phyloP scores from a whole-genome alignment of 2,329 filamentous ascomycete species.

The Scedosporium minutisporum region DNA sequence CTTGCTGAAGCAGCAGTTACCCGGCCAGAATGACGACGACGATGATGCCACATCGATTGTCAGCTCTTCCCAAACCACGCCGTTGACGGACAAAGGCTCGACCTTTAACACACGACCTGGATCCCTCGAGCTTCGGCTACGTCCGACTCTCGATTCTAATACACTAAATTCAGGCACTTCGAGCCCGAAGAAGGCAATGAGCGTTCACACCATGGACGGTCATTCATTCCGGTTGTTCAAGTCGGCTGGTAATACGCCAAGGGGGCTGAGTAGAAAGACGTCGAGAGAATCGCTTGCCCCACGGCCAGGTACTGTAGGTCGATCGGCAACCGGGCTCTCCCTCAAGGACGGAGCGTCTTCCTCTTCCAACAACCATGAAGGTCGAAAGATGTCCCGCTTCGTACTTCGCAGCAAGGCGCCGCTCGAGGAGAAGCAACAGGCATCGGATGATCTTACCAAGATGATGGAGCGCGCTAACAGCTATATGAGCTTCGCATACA shows the following conservation, averaged over 20 bases:
- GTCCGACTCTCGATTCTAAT: slow-evolving; percentile 65
- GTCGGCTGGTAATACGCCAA: slow-evolving; percentile 27
- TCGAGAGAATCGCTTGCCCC: slow-evolving; percentile 47
- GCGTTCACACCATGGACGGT: slow-evolving; percentile 37
- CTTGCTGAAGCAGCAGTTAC: slow-evolving; percentile 34
- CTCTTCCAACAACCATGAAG: background rate
- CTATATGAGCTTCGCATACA: slow-evolving; percentile 94
- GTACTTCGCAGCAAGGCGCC: slow-evolving; percentile 3
- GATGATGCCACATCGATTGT: slow-evolving; percentile 24
- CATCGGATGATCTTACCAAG: slow-evolving; percentile 82
- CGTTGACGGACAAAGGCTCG: slow-evolving; percentile 34
- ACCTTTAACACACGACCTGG: slow-evolving; percentile 55
- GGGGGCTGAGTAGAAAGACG: slow-evolving; percentile 34
- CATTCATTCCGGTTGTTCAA: slow-evolving; percentile 45
- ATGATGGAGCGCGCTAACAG: slow-evolving; percentile 94
- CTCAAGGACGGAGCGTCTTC: background rate
- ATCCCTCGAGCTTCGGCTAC: slow-evolving; percentile 71
- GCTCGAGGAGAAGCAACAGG: slow-evolving; percentile 25
- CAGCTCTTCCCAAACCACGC: slow-evolving; percentile 24
- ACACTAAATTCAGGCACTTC: slow-evolving; percentile 15
- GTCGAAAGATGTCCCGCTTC: slow-evolving; percentile 3
- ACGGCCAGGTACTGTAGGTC: slow-evolving; percentile 25
- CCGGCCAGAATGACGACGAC: slow-evolving; percentile 41
- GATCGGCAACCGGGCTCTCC: slow-evolving; percentile 32
- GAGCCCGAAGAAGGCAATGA: slow-evolving; percentile 36